Percentiles rank a stretch among this genome's conserved stretches.
Evolutionary conservation across 2,329 filamentous ascomycete species (phyloP).

Genomic region (Trichoderma atrobrunneum): DNA sequence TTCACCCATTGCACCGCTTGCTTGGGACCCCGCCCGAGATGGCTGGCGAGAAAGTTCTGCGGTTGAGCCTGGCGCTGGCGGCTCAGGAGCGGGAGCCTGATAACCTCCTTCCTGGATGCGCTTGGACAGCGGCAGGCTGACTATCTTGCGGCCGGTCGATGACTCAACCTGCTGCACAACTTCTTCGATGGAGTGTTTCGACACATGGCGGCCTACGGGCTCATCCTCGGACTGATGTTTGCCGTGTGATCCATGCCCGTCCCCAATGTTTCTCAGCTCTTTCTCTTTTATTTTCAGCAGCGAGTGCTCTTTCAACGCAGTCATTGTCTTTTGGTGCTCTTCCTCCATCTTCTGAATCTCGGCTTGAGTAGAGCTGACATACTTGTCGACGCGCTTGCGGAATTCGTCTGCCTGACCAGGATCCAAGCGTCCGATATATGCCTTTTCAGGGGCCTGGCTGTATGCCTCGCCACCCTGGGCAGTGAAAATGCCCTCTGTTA

Average conservation of each 20-base stretch:
- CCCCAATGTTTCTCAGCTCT: conserved; percentile 65
- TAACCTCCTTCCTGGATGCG: conserved; percentile 77
- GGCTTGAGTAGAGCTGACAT: conserved; percentile 68
- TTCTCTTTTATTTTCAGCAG: conserved; percentile 71
- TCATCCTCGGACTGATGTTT: conserved; percentile 56
- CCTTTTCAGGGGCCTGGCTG: conserved; percentile 50
- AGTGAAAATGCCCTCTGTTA: conserved; percentile 85
- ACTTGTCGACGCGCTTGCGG: conserved; percentile 70
- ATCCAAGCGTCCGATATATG: conserved; percentile 63
- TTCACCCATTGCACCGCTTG: conserved; percentile 55
- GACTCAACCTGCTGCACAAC: conserved; percentile 73
- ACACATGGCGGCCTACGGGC: conserved; percentile 32
- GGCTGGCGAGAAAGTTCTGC: conserved; percentile 50
- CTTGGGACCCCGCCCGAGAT: conserved; percentile 55
- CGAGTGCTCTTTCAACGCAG: conserved; percentile 69
- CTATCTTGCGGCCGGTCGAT: conserved; percentile 64
- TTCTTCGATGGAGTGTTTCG: conserved; percentile 62
- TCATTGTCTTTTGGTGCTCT: conserved; percentile 72
- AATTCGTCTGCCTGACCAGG: conserved; percentile 80
- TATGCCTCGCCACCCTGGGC: conserved; percentile 51
- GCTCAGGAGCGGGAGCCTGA: conserved; percentile 58
- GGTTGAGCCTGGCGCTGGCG: conserved; percentile 21
- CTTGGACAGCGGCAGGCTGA: conserved; percentile 60
- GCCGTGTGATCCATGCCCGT: conserved; percentile 58
- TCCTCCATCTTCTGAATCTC: conserved; percentile 85